A percentile compares a stretch with the other conserved stretches of the same genome.
Evolutionary conservation across 257 asterid genomes (phyloP).

Genomic region (Petunia axillaris): DNA sequence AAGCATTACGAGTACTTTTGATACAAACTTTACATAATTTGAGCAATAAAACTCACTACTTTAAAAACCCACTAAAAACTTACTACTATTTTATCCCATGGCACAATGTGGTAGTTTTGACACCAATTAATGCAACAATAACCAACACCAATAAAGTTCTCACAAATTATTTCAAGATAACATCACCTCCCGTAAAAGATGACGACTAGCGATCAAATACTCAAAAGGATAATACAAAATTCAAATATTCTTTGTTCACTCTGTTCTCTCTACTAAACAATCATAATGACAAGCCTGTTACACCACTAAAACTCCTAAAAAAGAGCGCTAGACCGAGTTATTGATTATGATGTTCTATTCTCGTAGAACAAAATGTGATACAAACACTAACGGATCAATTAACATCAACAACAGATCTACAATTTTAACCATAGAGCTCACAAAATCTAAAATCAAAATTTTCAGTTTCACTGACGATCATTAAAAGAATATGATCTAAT

Average conservation of each 20-base stretch:
- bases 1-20: not conserved
- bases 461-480: not conserved
- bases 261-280: not conserved
- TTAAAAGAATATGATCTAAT: constrained; percentile 1
- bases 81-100: not conserved
- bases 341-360: too few species aligned
- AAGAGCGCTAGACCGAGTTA: too few species aligned
- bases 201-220: not conserved
- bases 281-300: not conserved
- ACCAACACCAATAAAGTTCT: not conserved
- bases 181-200: not conserved
- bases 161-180: not conserved
- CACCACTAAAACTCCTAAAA: not conserved
- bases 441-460: not conserved
- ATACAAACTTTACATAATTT: not conserved
- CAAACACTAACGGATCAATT: constrained; percentile 12
- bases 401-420: constrained; percentile 7
- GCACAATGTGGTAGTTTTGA: not conserved
- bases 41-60: not conserved
- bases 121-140: not conserved
- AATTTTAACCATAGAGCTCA: not conserved
- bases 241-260: not conserved
- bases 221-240: not conserved
- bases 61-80: not conserved
- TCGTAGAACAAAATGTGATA: not conserved